Conservation (phyloP, 208 protist species). For the Naegleria gruberi region DNA sequence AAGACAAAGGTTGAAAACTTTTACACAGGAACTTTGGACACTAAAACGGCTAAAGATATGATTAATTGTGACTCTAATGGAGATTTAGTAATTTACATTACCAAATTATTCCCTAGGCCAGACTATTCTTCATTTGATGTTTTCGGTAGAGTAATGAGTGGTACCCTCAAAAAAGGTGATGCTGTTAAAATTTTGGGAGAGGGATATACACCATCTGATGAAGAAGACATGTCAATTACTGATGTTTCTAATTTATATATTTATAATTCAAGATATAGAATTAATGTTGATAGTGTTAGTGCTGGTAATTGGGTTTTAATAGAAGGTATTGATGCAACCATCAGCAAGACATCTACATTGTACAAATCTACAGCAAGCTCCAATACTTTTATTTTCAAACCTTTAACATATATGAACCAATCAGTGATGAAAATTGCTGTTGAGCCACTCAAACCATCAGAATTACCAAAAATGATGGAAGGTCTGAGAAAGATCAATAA, state of each 20-base stretch:
- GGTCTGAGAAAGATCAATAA: constrained; percentile 78
- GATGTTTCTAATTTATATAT: constrained; percentile 45
- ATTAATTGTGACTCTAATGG: constrained; percentile 48
- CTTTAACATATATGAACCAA: constrained; percentile 54
- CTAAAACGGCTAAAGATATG: constrained; percentile 40
- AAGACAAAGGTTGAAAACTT: constrained; percentile 32
- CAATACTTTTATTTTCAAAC: constrained; percentile 52
- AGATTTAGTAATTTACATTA: constrained; percentile 60
- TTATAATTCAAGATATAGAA: constrained; percentile 48
- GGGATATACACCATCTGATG: constrained; percentile 55
- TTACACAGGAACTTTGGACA: constrained; percentile 58
- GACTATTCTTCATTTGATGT: constrained; percentile 55
- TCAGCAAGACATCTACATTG: constrained; percentile 72
- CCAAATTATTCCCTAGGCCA: constrained; percentile 52
- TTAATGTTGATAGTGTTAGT: constrained; percentile 46
- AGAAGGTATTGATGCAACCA: constrained; percentile 63
- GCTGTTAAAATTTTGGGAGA: constrained; percentile 70
- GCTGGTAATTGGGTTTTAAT: constrained; percentile 75
- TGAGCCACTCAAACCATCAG: constrained; percentile 88
- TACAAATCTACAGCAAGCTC: constrained; percentile 12
- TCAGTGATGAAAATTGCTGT: constrained; percentile 85
- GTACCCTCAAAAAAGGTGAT: constrained; percentile 48
- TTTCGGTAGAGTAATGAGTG: constrained; percentile 64
- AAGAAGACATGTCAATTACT: constrained; percentile 59
- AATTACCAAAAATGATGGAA: constrained; percentile 83